Conservation (phyloP, 345 rosid genomes). For the Gossypioides kirkii region DNA sequence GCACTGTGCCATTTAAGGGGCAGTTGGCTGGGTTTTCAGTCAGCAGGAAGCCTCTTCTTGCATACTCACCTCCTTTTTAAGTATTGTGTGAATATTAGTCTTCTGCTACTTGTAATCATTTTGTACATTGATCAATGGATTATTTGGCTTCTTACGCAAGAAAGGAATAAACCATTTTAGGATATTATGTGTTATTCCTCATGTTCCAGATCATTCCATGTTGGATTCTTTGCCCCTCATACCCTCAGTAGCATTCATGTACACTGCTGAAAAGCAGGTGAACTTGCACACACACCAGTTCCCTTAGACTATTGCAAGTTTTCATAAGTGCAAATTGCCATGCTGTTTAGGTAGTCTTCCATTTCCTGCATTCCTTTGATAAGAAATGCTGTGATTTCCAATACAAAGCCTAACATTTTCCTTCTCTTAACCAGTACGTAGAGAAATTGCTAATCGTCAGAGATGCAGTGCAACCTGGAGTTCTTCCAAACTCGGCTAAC, state of each 20-base stretch:
- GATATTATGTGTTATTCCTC: slow-evolving; percentile 1
- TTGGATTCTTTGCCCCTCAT: background rate
- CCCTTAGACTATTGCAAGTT: background rate
- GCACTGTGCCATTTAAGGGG: background rate
- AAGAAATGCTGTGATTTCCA: background rate
- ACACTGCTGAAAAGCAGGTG: background rate
- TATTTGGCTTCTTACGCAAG: slow-evolving; percentile 8
- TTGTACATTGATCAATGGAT: background rate
- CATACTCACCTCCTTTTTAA: background rate
- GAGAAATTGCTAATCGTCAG: slow-evolving; percentile 51
- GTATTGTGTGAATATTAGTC: background rate
- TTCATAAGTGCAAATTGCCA: background rate
- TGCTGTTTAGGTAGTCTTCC: background rate
- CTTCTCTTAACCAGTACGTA: slow-evolving; percentile 48
- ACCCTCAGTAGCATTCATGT: background rate
- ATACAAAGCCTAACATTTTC: slow-evolving; percentile 15
- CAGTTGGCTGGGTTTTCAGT: background rate
- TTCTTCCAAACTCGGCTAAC: slow-evolving; percentile 20
- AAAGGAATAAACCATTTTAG: background rate
- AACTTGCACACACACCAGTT: background rate
- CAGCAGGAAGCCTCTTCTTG: background rate
- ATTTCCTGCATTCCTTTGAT: background rate
- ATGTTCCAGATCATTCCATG: background rate
- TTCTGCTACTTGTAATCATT: slow-evolving; percentile 1
- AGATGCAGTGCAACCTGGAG: slow-evolving; percentile 29